Evolutionary conservation across 2,329 filamentous ascomycete species (phyloP), one percentile per base, ranked within the genome.

Genomic region (Trichoderma afroharzianum): DNA sequence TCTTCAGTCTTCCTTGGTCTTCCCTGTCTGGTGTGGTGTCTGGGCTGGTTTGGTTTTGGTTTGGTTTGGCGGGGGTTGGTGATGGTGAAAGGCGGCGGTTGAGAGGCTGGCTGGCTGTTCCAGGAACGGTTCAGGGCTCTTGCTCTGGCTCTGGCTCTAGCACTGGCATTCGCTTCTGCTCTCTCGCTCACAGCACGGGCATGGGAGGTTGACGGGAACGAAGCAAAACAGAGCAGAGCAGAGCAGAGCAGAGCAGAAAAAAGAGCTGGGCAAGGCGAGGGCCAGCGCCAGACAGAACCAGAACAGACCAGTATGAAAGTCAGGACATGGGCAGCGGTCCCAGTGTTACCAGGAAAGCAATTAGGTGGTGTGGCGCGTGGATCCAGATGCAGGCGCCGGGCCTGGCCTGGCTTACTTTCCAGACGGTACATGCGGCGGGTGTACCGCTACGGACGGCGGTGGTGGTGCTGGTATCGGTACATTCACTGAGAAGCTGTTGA

Each of bases 321-420:
- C 21, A 58, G 63, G 63, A 58, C 53, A 67, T 58, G 63, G 63
- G 53, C 63, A 28, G 15, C 50, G 33, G 63, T 67, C 47, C 43
- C 63, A 55, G 61, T 63, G 61, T 63, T 63, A 63, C 61, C 61
- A 33, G 53, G 63, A 39, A 43, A 59, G 18, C 28, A 30, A 50
- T 63, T 47, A 36, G 64, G 64, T 68, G 64, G 64, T 43, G 64
- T 68, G 64, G 53, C 50, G 64, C 64, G 64, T 68, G 64, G 64
- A 59, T 28, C 53, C 64, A 28, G 61, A 43, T 63, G 61, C 58
- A 61, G 58, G 58, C 32, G 58, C 61, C 33, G 61, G 33, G 15
- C n/a, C 24, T 26, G 58, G n/a, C 58, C 36, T 62, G 33, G 58
- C 55, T 33, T 59, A n/a, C 55, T 33, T 32, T n/a, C 26, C 39